phyloP scores from a whole-genome alignment of 2,329 filamentous ascomycete genomes.

The Meredithiella fracta region DNA sequence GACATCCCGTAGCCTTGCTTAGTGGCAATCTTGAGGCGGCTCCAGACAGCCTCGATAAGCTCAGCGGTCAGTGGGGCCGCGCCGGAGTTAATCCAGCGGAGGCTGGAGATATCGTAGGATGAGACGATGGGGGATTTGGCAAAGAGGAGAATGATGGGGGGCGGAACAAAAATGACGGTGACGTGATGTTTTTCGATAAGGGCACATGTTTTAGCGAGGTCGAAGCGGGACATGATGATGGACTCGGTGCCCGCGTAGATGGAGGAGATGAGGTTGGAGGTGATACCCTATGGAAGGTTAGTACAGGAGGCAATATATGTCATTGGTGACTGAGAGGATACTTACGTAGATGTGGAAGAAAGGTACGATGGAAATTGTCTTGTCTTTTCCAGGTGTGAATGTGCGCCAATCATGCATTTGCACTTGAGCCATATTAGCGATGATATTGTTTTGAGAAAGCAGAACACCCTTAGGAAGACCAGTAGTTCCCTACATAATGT shows the following conservation, averaged over 20 bases:
- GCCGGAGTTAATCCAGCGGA: conserved; percentile 75
- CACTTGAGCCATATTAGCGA: conserved; percentile 52
- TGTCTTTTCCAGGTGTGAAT: conserved; percentile 47
- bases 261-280: conserved; percentile 20
- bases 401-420: conserved; percentile 36
- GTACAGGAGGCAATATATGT: conserved; percentile 1
- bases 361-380: conserved; percentile 61
- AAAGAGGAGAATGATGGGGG: conserved; percentile 66
- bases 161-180: conserved; percentile 68
- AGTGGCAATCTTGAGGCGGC: conserved; percentile 57
- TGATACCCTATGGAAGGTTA: conserved; percentile 19
- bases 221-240: conserved; percentile 58
- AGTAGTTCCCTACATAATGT: conserved; percentile 49
- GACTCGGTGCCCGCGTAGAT: conserved; percentile 49
- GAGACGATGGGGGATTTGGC: conserved; percentile 62
- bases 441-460: conserved; percentile 68
- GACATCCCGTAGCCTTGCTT: conserved; percentile 89
- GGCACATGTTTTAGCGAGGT: conserved; percentile 61
- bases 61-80: conserved; percentile 73
- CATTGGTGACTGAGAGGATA: background rate
- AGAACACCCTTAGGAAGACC: conserved; percentile 84
- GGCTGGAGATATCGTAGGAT: conserved; percentile 61
- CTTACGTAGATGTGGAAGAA: conserved; percentile 84
- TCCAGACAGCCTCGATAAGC: conserved; percentile 59
- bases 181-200: conserved; percentile 60